A percentile compares a stretch with the other conserved stretches of the same genome.
These are phyloP conservation scores for Mycosphaerella sp. DNA, from an alignment of 2,329 filamentous ascomycete genomes.

Conservation along the genomic window DNA sequence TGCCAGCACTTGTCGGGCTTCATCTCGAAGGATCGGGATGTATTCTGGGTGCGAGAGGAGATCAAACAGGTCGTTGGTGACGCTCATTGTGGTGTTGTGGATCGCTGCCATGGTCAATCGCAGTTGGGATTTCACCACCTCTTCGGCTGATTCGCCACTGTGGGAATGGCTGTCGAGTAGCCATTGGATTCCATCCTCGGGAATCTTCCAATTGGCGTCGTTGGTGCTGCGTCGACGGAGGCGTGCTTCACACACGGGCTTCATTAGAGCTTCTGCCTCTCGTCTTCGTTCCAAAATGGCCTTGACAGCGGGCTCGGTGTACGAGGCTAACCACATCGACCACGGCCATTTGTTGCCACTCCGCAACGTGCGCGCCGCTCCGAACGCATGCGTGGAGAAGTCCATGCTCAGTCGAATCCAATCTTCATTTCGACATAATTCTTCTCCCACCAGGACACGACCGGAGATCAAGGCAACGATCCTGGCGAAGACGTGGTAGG, in stretches of 20 bases:
- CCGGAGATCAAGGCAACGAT: slow-evolving; percentile 15
- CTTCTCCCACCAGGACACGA: slow-evolving; percentile 11
- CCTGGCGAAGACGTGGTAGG: slow-evolving; percentile 9
- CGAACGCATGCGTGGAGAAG: slow-evolving; percentile 13
- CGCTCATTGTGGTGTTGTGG: slow-evolving; percentile 15
- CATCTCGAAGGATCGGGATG: slow-evolving; percentile 8
- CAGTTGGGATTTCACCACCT: slow-evolving; percentile 12
- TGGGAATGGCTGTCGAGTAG: slow-evolving; percentile 10
- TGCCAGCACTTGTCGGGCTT: slow-evolving; percentile 4
- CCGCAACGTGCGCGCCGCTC: slow-evolving; percentile 10
- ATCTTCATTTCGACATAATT: slow-evolving; percentile 11
- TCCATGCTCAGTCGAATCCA: slow-evolving; percentile 14
- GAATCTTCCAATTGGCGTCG: slow-evolving; percentile 7
- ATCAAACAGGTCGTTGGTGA: slow-evolving; percentile 15
- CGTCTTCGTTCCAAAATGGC: slow-evolving; percentile 5
- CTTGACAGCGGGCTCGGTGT: slow-evolving; percentile 10
- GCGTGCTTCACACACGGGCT: slow-evolving; percentile 10
- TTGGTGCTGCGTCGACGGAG: neutral
- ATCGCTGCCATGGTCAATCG: slow-evolving; percentile 16
- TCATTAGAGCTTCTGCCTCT: slow-evolving; percentile 12
- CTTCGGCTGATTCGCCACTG: slow-evolving; percentile 8
- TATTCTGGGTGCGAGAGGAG: slow-evolving; percentile 10
- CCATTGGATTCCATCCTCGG: slow-evolving; percentile 16
- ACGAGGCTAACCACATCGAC: slow-evolving; percentile 10
- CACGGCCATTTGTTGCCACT: slow-evolving; percentile 13